Evolutionary conservation across 306 rosid species (phyloP).

Genomic region (Vigna hirtella): DNA sequence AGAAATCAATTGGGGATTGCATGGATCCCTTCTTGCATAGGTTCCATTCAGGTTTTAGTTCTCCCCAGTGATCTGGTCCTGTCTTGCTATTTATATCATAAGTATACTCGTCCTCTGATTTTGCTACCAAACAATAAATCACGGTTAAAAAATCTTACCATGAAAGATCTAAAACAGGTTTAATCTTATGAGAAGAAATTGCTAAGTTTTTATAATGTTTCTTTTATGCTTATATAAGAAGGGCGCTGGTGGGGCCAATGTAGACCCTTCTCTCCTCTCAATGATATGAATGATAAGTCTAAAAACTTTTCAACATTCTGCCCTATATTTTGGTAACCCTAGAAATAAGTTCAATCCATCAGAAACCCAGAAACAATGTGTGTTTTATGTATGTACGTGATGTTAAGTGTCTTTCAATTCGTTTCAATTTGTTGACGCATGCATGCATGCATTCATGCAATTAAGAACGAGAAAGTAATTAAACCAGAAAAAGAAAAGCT

Average conservation of each 20-base stretch:
- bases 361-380: neutral
- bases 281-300: too few species aligned
- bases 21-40: slow-evolving; percentile 58
- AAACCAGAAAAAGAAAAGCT: slow-evolving; percentile 7
- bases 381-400: neutral
- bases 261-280: too few species aligned
- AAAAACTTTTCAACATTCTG: too few species aligned
- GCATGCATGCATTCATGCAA: neutral
- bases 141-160: neutral
- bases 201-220: too few species aligned
- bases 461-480: neutral
- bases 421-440: neutral
- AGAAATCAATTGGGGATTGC: slow-evolving; percentile 84
- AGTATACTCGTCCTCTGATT: slow-evolving; percentile 61
- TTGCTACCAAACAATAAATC: neutral
- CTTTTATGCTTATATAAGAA: too few species aligned
- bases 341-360: neutral
- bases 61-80: slow-evolving; percentile 80
- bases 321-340: too few species aligned
- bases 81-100: slow-evolving; percentile 47
- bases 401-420: neutral
- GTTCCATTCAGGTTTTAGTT: slow-evolving; percentile 63
- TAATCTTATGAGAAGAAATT: neutral
- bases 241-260: too few species aligned
- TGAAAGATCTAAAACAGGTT: neutral